These are phyloP conservation scores for Colletotrichum nymphaeae DNA, from an alignment of 2,329 filamentous ascomycete species.

Conservation along the genomic window DNA sequence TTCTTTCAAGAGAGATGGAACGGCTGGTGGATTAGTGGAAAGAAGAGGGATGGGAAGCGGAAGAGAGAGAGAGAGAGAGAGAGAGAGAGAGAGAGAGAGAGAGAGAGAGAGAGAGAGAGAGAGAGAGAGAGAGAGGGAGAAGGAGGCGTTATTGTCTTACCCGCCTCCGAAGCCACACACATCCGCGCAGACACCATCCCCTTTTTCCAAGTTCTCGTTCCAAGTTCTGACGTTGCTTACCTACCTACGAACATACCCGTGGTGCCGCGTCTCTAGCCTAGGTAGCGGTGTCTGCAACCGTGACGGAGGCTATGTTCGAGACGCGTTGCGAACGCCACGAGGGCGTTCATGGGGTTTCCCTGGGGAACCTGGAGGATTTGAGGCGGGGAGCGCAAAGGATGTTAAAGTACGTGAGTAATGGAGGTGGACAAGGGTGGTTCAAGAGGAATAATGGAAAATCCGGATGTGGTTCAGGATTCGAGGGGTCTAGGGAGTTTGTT, in stretches of 20 bases:
- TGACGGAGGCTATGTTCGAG: not conserved
- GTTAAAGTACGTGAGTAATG: not conserved
- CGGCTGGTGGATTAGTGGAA: too few species aligned
- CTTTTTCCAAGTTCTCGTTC: not conserved
- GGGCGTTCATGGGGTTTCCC: conserved; percentile 8
- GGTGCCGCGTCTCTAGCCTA: not conserved
- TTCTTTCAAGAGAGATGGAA: not conserved
- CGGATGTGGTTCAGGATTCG: not conserved
- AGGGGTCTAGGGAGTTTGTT: not conserved
- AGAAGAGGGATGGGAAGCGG: too few species aligned
- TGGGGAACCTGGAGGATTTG: not conserved
- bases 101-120: too few species aligned
- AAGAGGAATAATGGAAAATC: not conserved
- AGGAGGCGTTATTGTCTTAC: not conserved
- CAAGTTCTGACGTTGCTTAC: too few species aligned
- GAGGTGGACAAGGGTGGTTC: not conserved
- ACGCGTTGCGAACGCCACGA: conserved; percentile 9
- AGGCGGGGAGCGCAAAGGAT: not conserved
- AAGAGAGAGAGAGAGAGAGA: too few species aligned
- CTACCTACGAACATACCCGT: too few species aligned
- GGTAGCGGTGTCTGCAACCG: not conserved
- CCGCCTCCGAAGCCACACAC: not conserved
- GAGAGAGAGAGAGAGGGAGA: not conserved
- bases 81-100: too few species aligned
- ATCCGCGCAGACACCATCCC: not conserved